Evolutionary conservation across 805 yeast genomes (phyloP), one percentile per base, ranked within the genome.

Genomic region (Kurtzmaniella cleridarum): DNA sequence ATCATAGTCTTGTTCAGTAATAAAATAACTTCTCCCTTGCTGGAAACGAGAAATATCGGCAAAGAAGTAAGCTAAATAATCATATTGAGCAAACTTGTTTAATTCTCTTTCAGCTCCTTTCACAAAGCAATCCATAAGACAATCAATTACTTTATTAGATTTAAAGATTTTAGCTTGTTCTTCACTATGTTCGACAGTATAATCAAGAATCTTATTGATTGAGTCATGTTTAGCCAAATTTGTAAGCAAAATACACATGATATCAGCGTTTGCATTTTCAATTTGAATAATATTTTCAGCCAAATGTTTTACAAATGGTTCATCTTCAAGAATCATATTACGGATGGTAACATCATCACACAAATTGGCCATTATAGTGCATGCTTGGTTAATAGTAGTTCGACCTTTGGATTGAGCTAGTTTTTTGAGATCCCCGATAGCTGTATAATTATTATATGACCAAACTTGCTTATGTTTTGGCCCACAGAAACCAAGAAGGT

Each of bases 101-200:
- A 88, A 68, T 12, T 76, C 60, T 55, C 87, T 71, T 51, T 84
- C 89, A 34, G 75, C 70, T 6, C 96, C 96, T 54, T 84, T 84
- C 30, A 89, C 95, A 55, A 88, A 89, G 53, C 90, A 79, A 61
- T 87, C 95, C 80, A 90, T 78, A 26, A 90, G 67, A 58, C 90
- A 84, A 51, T 86, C 95, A 62, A 88, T 71, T 5, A 79, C 81
- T 17, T 64, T 70, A 9, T 48, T 51, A 45, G 84, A 78, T 44
- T 56, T 75, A 66, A 85, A 87, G 5, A 74, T 55, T 30, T 59
- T 48, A 3, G 62, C 64, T 36, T 66, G 69, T 32, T 75, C 73
- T 12, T 61, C 53, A 18, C 59, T 45, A 42, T 50, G 68, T 39
- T 44, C 55, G 36, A 57, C 47, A 35, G 53, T 55, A 42, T 63